Conservation (phyloP, 2,329 filamentous ascomycete genomes). For the Colletotrichum simmondsii region DNA sequence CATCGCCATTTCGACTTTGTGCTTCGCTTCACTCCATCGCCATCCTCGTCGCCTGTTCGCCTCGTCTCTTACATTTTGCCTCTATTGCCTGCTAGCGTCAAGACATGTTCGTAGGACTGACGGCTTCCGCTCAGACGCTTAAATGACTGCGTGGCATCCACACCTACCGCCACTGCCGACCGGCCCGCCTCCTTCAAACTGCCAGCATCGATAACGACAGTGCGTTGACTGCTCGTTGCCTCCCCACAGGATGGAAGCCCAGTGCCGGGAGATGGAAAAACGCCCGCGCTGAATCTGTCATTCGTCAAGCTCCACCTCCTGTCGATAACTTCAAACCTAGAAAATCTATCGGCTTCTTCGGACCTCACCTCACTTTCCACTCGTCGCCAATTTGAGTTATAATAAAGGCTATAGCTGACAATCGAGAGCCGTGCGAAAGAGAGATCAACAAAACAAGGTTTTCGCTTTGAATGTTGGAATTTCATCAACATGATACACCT, state of each 20-base stretch:
- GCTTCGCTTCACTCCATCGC: background rate
- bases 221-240: background rate
- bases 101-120: background rate
- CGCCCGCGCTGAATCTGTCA: background rate
- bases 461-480: background rate
- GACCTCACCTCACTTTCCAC: background rate
- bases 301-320: background rate
- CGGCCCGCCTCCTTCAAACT: background rate
- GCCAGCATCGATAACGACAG: background rate
- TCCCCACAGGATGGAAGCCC: background rate
- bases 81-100: background rate
- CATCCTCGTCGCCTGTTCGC: background rate
- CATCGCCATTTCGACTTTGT: background rate
- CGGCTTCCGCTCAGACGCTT: background rate
- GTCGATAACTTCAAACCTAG: background rate
- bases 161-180: background rate
- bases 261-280: slow-evolving; percentile 7
- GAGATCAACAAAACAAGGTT: slow-evolving; percentile 27
- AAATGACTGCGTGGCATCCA: background rate
- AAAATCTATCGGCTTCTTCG: slow-evolving; percentile 15
- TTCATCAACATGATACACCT: slow-evolving; percentile 24
- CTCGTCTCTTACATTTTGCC: background rate
- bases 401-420: background rate
- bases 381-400: background rate
- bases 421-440: background rate